These are phyloP conservation scores for Schizochytrium sp. DNA, from an alignment of 108 stramenopile genomes.

Conservation along the genomic window DNA sequence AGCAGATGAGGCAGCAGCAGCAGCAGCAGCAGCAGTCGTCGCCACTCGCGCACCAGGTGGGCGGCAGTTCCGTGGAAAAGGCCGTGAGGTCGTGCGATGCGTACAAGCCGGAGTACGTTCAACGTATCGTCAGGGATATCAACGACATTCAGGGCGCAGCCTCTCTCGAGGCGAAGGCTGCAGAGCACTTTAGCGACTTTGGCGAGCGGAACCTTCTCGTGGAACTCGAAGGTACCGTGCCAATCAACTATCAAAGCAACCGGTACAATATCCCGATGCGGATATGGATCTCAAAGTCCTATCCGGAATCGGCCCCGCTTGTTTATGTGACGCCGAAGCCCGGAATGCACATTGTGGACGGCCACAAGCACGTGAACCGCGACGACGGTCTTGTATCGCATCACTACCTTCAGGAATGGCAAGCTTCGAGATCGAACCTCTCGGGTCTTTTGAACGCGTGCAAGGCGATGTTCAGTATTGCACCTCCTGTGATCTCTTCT, in stretches of 20 bases:
- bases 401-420: neutral
- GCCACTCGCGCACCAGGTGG: no score
- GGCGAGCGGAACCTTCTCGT: neutral
- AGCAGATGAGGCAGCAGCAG: no score
- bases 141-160: neutral
- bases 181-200: neutral
- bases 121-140: neutral
- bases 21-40: no score
- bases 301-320: neutral
- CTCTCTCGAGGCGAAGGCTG: neutral
- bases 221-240: neutral
- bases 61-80: neutral
- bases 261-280: neutral
- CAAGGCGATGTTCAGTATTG: neutral
- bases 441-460: neutral
- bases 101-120: neutral
- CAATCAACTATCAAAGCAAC: neutral
- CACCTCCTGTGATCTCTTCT: neutral
- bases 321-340: neutral
- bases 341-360: neutral
- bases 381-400: neutral
- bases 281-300: neutral
- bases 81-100: neutral
- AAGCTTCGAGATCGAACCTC: neutral
- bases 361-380: neutral